Conservation (phyloP, 1,284 basidiomycete genomes). For the Ganoderma meredithae region DNA sequence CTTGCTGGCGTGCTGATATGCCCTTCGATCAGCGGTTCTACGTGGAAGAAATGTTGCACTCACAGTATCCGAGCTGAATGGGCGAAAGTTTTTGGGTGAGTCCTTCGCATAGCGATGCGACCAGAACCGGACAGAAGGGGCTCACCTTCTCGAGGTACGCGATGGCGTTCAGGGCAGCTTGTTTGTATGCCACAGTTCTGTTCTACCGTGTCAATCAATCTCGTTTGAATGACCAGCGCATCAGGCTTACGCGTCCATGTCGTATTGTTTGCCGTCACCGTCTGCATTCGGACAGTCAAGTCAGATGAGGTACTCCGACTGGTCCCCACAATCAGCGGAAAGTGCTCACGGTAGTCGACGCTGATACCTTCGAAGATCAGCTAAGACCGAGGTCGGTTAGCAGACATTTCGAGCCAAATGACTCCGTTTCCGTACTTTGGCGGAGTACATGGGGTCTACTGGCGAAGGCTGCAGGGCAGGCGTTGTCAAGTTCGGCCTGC, state of each 20-base stretch:
- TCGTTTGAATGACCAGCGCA: conserved; percentile 7
- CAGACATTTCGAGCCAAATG: background rate
- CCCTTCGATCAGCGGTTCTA: background rate
- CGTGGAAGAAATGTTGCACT: conserved; percentile 35
- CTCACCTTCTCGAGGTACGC: conserved; percentile 76
- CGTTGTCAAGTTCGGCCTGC: background rate
- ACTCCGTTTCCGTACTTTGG: conserved; percentile 53
- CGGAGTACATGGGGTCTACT: conserved; percentile 76
- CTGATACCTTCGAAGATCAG: conserved; percentile 79
- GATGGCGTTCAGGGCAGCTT: conserved; percentile 80
- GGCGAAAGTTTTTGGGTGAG: background rate
- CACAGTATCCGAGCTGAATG: conserved; percentile 68
- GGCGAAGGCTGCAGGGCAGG: conserved; percentile 63
- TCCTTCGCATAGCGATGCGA: background rate
- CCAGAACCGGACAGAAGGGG: background rate
- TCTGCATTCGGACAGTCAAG: conserved; percentile 47
- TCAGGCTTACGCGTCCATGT: conserved; percentile 73
- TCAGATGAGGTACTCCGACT: background rate
- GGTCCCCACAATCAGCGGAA: background rate
- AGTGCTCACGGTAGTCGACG: conserved; percentile 67
- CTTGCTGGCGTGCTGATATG: conserved; percentile 69
- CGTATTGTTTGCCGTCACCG: conserved; percentile 77
- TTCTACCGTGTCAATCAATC: background rate
- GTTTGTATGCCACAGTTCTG: conserved; percentile 80
- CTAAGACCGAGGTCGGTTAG: conserved; percentile 39